A percentile compares a stretch with the other conserved stretches of the same genome.
Evolutionary conservation across 345 rosid species (phyloP).

Genomic region (Moricandia moricandioides): DNA sequence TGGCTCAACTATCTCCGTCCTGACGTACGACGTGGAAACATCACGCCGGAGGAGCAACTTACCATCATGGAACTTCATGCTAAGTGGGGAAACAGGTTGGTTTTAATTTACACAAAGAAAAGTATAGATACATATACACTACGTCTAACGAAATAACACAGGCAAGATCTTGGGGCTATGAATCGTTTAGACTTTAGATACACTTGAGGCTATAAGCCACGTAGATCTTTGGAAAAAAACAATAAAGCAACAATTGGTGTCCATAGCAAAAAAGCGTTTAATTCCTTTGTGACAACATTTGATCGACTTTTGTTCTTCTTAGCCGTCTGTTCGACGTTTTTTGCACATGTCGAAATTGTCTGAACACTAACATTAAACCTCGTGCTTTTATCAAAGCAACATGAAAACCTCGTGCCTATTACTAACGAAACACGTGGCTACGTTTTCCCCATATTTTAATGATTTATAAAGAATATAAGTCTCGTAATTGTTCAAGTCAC

Average conservation of each 20-base stretch:
- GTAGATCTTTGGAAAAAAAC: conserved; percentile 18
- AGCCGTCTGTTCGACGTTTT: not conserved
- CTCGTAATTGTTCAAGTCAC: conserved; percentile 1
- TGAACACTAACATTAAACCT: conserved; percentile 21
- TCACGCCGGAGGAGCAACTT: conserved; percentile 82
- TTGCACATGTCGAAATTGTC: conserved; percentile 18
- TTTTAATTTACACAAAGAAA: not conserved
- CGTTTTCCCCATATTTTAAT: not conserved
- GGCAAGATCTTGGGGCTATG: conserved; percentile 20
- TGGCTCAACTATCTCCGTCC: conserved; percentile 96
- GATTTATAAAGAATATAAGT: not conserved
- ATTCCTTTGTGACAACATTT: conserved; percentile 9
- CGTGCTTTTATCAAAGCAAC: conserved; percentile 28
- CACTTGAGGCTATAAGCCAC: conserved; percentile 19
- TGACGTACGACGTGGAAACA: conserved; percentile 85
- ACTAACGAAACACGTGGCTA: conserved; percentile 3
- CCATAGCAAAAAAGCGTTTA: conserved; percentile 1
- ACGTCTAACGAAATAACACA: conserved; percentile 21
- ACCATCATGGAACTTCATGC: conserved; percentile 93
- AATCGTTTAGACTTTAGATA: not conserved
- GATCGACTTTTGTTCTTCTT: conserved; percentile 17
- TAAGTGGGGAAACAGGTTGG: conserved; percentile 89
- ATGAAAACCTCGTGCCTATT: conserved; percentile 28
- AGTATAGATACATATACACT: not conserved
- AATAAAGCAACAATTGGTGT: conserved; percentile 28